Conservation (phyloP, 2,329 filamentous ascomycete species). For the Neopestalotiopsis rosae region DNA sequence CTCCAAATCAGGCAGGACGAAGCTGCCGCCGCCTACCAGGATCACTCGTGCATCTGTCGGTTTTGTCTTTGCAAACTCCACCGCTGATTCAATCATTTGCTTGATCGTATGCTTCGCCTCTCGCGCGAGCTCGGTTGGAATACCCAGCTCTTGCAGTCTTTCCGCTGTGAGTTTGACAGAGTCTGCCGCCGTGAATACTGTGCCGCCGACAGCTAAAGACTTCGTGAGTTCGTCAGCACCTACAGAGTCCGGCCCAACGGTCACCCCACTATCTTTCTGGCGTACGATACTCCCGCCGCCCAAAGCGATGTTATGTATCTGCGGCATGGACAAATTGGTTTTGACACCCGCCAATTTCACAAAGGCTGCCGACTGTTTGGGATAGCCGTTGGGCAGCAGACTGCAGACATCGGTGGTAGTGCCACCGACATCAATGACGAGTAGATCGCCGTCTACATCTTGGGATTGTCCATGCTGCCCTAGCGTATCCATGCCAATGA, state of each 20-base stretch:
- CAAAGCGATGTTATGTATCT: constrained; percentile 64
- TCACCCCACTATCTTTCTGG: constrained; percentile 40
- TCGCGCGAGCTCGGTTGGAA: constrained; percentile 26
- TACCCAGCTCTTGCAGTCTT: constrained; percentile 46
- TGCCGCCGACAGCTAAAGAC: constrained; percentile 61
- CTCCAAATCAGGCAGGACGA: constrained; percentile 2
- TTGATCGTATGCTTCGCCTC: constrained; percentile 33
- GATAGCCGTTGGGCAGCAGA: constrained; percentile 65
- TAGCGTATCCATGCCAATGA: constrained; percentile 48
- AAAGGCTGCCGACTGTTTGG: constrained; percentile 66
- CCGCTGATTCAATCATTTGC: constrained; percentile 38
- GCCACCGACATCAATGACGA: constrained; percentile 71
- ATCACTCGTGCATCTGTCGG: constrained; percentile 64
- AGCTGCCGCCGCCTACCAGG: constrained; percentile 67
- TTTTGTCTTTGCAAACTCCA: constrained; percentile 69
- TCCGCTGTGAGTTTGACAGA: constrained; percentile 37
- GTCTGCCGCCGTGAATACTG: constrained; percentile 64
- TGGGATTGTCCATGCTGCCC: not conserved
- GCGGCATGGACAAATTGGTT: constrained; percentile 64
- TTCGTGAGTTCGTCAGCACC: constrained; percentile 61
- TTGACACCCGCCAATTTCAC: constrained; percentile 67
- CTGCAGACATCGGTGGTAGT: constrained; percentile 70
- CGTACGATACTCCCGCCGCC: constrained; percentile 63
- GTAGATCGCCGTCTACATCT: constrained; percentile 44
- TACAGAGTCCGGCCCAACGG: constrained; percentile 67